phyloP scores from a whole-genome alignment of 257 asterid species.

The Solanum sitiens region DNA sequence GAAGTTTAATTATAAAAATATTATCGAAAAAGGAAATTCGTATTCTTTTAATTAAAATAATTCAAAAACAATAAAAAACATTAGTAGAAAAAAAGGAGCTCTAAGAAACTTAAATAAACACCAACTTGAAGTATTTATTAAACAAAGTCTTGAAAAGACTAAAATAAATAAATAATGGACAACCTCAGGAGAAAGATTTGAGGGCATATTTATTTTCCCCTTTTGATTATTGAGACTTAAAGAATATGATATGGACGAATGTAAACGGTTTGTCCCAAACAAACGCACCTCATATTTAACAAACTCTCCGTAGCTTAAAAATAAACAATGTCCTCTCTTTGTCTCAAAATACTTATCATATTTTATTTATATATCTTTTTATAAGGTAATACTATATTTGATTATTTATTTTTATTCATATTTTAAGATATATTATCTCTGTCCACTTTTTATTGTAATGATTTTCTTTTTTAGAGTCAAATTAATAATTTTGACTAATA shows the following conservation, averaged over 20 bases:
- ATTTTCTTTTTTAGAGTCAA: no score
- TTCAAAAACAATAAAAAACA: background rate
- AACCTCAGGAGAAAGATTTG: background rate
- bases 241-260: background rate
- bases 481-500: no score
- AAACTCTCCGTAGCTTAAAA: background rate
- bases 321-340: no score
- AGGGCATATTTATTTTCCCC: background rate
- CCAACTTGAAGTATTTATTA: background rate
- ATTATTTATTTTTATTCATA: no score
- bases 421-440: no score
- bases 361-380: no score
- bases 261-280: background rate
- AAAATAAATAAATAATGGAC: background rate
- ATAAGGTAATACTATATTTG: no score
- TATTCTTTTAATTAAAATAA: background rate
- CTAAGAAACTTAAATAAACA: background rate
- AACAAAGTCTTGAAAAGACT: background rate
- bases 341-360: no score
- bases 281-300: background rate
- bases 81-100: background rate
- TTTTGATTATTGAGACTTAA: background rate
- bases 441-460: no score
- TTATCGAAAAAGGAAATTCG: background rate
- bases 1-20: background rate